Evolutionary conservation across 352 stramenopile genomes (phyloP).

Genomic region (Pythium folliculosum): DNA sequence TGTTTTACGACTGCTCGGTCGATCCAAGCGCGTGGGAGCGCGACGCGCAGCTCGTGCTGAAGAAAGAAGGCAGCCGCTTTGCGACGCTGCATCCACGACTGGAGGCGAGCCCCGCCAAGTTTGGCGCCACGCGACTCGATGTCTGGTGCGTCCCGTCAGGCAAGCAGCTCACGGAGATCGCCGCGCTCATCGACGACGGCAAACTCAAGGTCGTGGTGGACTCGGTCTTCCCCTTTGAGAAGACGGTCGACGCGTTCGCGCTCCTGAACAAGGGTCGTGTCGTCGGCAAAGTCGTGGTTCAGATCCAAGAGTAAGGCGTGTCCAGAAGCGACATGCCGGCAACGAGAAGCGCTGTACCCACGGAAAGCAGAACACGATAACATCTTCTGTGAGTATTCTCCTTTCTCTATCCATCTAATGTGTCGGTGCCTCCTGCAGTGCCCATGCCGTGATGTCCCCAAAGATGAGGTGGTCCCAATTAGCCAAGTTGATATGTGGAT

Average conservation of each 20-base stretch:
- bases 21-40: slow-evolving; percentile 36
- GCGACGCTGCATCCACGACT: slow-evolving; percentile 33
- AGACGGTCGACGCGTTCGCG: slow-evolving; percentile 39
- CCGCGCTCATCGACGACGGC: slow-evolving; percentile 35
- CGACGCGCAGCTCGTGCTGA: slow-evolving; percentile 36
- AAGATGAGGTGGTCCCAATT: too few species aligned
- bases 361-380: too few species aligned
- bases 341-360: background rate
- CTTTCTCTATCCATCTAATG: too few species aligned
- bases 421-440: too few species aligned
- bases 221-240: slow-evolving; percentile 42
- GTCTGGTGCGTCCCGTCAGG: slow-evolving; percentile 21
- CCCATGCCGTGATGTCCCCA: too few species aligned
- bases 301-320: slow-evolving; percentile 1
- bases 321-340: background rate
- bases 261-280: slow-evolving; percentile 44
- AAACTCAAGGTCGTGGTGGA: slow-evolving; percentile 37
- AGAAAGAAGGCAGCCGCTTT: slow-evolving; percentile 40
- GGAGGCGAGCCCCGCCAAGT: slow-evolving; percentile 45
- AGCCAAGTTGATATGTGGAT: too few species aligned
- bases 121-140: slow-evolving; percentile 36
- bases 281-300: slow-evolving; percentile 21
- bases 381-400: too few species aligned
- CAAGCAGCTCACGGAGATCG: slow-evolving; percentile 38
- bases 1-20: slow-evolving; percentile 25